Base-by-base conservation (phyloP, 2,329 filamentous ascomycete species). In the Monosporascus cannonballus region DNA sequence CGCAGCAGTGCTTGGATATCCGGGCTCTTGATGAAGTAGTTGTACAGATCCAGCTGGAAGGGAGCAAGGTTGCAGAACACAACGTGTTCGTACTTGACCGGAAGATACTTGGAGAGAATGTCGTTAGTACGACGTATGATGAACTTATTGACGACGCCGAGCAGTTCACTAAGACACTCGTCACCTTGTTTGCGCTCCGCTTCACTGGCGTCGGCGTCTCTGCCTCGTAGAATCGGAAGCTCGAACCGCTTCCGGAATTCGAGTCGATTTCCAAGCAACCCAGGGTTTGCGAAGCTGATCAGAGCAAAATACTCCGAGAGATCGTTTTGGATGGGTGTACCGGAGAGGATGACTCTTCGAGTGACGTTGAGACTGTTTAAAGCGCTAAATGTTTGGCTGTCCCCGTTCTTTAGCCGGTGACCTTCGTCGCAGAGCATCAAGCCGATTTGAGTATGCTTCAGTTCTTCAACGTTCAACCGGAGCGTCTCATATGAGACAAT, bases 401-500 rank as follows among this genome's bases (percentile, higher is more conserved):
- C 94, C 53, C 90, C 91, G 62, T 99, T 99, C 71, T 99, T 99
- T 57, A 99, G 72, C 18, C 95, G 87, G 74, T 99, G 94, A 0
- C 94, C 94, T 73, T 99, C 94, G 61, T 99, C 94, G 63, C 94
- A 97, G 37, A 99, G 83, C 71, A 99, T 84, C 5, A 99, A 74
- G 5, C 94, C 94, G 56, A 99, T 97, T 20, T 89, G 86, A 1
- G 90, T 92, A 64, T 94, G 85, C 63, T 88, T 93, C 51, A 99
- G 80, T 69, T 96, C 90, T 39, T 95, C 90, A 15, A 90, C 88
- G 63, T 99, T 94, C 51, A 97, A 76, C 51, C 94, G 87, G 17
- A 99, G 77, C 0, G 94, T 97, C 70, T 99, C 94, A 66, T 99
- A 99, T 0, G 94, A 99, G 42, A 99, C 92, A 54, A 99, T 99